Conservation (phyloP, 2,329 filamentous ascomycete genomes). For the Monosporascus sp. region DNA sequence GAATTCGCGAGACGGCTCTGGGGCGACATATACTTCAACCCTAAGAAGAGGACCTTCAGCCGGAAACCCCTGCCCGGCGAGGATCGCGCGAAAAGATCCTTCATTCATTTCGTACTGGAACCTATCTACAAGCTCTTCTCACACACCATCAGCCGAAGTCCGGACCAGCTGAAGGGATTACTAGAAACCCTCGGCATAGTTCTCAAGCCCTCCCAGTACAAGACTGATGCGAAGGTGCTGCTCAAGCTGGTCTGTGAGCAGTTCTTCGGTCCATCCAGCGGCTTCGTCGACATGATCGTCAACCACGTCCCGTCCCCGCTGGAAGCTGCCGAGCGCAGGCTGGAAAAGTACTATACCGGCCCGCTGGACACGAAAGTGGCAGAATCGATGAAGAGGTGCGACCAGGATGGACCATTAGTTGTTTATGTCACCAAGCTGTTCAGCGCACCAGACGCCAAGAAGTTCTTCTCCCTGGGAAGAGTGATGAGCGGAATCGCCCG, state of each 20-base stretch:
- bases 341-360: slow-evolving; percentile 89
- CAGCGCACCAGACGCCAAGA: slow-evolving; percentile 83
- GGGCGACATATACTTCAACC: slow-evolving; percentile 97
- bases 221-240: slow-evolving; percentile 80
- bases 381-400: slow-evolving; percentile 72
- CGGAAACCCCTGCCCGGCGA: slow-evolving; percentile 68
- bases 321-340: slow-evolving; percentile 67
- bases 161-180: slow-evolving; percentile 75
- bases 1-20: slow-evolving; percentile 85
- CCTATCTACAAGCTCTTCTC: slow-evolving; percentile 98
- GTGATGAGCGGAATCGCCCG: slow-evolving; percentile 88
- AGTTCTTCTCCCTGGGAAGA: slow-evolving; percentile 83
- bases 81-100: slow-evolving; percentile 74
- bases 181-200: slow-evolving; percentile 74
- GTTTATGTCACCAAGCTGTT: slow-evolving; percentile 91
- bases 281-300: slow-evolving; percentile 94
- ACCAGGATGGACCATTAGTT: slow-evolving; percentile 87
- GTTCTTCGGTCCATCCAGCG: slow-evolving; percentile 85
- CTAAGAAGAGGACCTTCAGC: slow-evolving; percentile 82
- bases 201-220: slow-evolving; percentile 89
- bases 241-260: slow-evolving; percentile 87
- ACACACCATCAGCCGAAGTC: slow-evolving; percentile 86
- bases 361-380: slow-evolving; percentile 78
- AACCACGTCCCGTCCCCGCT: slow-evolving; percentile 83
- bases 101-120: slow-evolving; percentile 91